Evolutionary conservation across 1,284 basidiomycete species (phyloP), one percentile per base, ranked within the genome.

Genomic region (Trichosporon sp.): DNA sequence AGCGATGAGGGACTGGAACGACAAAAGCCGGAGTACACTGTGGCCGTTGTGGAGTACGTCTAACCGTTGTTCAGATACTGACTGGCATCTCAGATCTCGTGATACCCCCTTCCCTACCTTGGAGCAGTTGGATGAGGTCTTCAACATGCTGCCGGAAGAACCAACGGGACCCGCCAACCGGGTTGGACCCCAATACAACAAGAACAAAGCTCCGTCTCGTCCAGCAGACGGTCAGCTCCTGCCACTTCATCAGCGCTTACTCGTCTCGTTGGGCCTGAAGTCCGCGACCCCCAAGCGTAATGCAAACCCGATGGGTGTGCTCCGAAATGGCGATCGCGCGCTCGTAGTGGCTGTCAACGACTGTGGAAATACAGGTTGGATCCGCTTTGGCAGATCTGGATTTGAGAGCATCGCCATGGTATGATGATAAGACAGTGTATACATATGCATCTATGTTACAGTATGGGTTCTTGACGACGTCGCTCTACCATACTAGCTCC

Each of bases 321-420:
- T 98, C 66, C 92, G 95, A 72, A 86, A 87, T 19, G 95, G 95
- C 0, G 90, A 90, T 74, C 89, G 92, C 71, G 89, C 84, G 9
- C 83, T 95, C 57, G 84, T 98, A 27, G 85, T 99, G 31, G 95
- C 94, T 0, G 91, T 88, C 1, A 93, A 95, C 3, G 95, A 97
- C 79, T 85, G 88, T 7, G 92, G 95, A 7, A 93, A 86, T 68
- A 90, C 90, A 27, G 90, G 90, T 64, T 92, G 97, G 83, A 88
- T 94, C 76, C 82, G 91, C 49, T 95, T 98, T 71, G 89, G 90
- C 1, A 86, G 95, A 73, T 89, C 91, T 0, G 88, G 86, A 11
- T 98, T 99, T 78, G 87, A 85, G 59, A 88, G 90, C 68, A 89
- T 88, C 84, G 86, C 89, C 0, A 88, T 91, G 85, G 75, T 80